Conservation (phyloP, 108 stramenopile species). For the Nannochloropsis gaditana region DNA sequence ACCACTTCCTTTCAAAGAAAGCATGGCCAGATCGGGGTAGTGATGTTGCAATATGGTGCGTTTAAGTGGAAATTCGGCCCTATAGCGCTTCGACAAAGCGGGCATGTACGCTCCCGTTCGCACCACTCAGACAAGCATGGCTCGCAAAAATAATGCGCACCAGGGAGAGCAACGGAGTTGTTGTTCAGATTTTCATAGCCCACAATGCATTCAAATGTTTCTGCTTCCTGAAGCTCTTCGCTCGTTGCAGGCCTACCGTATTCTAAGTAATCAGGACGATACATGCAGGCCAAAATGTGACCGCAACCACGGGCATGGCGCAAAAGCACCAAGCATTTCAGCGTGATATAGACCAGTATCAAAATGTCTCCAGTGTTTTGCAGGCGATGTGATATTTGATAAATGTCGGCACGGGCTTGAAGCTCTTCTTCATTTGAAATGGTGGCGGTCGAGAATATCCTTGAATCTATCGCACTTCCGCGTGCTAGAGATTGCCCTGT, state of each 20-base stretch:
- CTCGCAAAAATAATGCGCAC: not conserved
- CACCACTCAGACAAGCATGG: conserved; percentile 12
- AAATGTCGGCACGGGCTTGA: not conserved
- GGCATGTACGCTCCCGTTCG: not conserved
- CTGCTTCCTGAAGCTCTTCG: not conserved
- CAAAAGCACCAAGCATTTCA: not conserved
- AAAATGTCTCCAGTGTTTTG: not conserved
- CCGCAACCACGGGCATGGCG: not conserved
- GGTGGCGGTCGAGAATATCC: too few species aligned
- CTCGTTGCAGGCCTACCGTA: not conserved
- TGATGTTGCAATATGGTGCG: not conserved
- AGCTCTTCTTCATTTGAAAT: not conserved
- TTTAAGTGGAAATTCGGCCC: not conserved
- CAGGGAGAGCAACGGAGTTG: not conserved
- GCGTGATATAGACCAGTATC: not conserved
- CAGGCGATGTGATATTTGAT: not conserved
- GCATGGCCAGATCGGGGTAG: not conserved
- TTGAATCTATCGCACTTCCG: too few species aligned
- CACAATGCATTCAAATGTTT: not conserved
- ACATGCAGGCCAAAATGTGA: not conserved
- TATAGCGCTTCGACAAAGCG: conserved; percentile 14
- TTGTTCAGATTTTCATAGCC: not conserved
- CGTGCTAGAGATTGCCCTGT: too few species aligned
- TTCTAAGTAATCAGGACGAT: not conserved
- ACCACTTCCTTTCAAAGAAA: not conserved